These are phyloP conservation scores for Ophiognomonia clavigignenti-juglandacearum DNA, from an alignment of 2,329 filamentous ascomycete species.

Conservation along the genomic window DNA sequence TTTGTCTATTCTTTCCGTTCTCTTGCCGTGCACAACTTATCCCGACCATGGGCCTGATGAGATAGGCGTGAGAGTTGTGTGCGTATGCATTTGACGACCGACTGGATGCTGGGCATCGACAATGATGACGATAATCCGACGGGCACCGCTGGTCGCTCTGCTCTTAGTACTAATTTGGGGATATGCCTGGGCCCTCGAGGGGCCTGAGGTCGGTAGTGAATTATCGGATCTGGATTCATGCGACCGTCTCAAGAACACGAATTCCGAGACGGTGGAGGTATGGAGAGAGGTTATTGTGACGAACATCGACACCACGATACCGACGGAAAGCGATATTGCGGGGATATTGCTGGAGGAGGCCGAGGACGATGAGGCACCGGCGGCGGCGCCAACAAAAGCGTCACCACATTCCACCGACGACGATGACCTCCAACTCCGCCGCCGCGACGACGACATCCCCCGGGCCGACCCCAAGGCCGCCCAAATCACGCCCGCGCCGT, in stretches of 20 bases:
- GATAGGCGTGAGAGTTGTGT: too few relatives aligned
- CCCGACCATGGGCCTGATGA: background rate
- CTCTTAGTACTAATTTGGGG: conserved; percentile 21
- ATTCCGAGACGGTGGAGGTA: background rate
- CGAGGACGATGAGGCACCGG: background rate
- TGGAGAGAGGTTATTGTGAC: background rate
- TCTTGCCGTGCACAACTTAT: background rate
- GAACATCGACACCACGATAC: background rate
- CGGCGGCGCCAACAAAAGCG: background rate
- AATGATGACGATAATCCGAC: conserved; percentile 17
- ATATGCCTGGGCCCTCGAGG: conserved; percentile 20
- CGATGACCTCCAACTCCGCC: background rate
- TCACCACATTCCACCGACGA: background rate
- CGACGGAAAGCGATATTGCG: background rate
- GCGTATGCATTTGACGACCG: background rate
- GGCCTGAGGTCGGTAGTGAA: background rate
- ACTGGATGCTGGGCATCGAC: conserved; percentile 15
- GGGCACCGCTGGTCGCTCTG: conserved; percentile 19
- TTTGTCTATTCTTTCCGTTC: too few relatives aligned
- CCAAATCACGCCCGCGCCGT: conserved; percentile 23
- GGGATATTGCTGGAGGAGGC: background rate
- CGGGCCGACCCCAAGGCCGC: conserved; percentile 11
- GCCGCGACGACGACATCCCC: conserved; percentile 2
- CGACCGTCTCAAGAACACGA: conserved; percentile 1
- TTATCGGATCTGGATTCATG: background rate